phyloP scores from a whole-genome alignment of 148 eudicot species.

The Oxyria digyna region DNA sequence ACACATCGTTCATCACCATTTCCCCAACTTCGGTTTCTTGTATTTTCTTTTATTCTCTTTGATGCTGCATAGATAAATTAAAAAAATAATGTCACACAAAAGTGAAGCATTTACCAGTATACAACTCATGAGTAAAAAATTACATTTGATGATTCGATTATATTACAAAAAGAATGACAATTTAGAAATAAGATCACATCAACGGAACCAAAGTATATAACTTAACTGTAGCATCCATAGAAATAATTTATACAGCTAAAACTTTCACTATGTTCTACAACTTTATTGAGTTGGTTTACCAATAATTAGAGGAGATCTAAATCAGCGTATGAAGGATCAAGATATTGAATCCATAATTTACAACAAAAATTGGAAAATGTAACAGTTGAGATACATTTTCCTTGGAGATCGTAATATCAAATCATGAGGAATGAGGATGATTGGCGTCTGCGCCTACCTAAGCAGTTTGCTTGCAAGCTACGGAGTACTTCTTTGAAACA shows the following conservation, averaged over 20 bases:
- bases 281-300: not conserved
- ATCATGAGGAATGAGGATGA: no score
- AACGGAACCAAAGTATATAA: not conserved
- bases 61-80: constrained; percentile 40
- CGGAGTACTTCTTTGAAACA: not conserved
- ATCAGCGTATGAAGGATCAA: not conserved
- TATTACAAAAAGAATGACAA: not conserved
- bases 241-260: not conserved
- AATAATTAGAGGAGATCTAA: not conserved
- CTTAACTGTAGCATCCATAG: not conserved
- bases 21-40: no score
- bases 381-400: not conserved
- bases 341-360: not conserved
- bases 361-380: not conserved
- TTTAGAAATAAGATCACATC: not conserved
- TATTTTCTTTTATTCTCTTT: constrained; percentile 87
- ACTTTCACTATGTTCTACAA: not conserved
- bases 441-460: not conserved
- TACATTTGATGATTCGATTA: not conserved
- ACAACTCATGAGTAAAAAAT: not conserved
- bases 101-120: not conserved
- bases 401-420: not conserved
- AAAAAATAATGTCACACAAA: constrained; percentile 8
- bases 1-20: no score
- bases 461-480: not conserved